A percentile compares a stretch with the other conserved stretches of the same genome.
phyloP scores from a whole-genome alignment of 2,329 filamentous ascomycete species.

The Pseudogymnoascus sp. region DNA sequence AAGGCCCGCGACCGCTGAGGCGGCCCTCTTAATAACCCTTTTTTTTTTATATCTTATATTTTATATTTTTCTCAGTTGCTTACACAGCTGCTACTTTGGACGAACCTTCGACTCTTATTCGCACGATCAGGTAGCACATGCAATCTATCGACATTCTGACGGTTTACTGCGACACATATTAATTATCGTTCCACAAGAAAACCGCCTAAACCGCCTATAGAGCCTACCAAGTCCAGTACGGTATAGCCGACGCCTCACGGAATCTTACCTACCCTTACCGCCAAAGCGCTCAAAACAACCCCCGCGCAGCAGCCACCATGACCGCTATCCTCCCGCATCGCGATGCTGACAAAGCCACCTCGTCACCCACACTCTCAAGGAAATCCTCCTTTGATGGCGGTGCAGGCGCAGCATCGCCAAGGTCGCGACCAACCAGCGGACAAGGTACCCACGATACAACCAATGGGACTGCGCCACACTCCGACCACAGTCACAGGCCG shows the following conservation, averaged over 20 bases:
- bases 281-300: not conserved
- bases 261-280: not conserved
- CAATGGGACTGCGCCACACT: conserved; percentile 22
- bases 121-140: not conserved
- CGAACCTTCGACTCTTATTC: not conserved
- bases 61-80: not conserved
- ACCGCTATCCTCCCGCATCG: not conserved
- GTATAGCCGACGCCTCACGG: not conserved
- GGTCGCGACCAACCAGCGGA: not conserved
- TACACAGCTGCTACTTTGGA: not conserved
- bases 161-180: not conserved
- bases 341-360: not conserved
- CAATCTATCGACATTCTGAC: not conserved
- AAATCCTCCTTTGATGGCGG: not conserved
- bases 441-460: not conserved
- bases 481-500: conserved; percentile 20
- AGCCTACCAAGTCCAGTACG: not conserved
- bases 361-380: not conserved
- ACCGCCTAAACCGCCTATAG: not conserved
- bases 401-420: not conserved
- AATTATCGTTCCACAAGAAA: not conserved
- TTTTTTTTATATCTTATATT: not conserved
- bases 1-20: not conserved
- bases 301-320: not conserved
- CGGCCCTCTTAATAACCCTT: not conserved